These are phyloP conservation scores for Blastobotrys arbuscula DNA, from an alignment of 1,139 yeast genomes.

Conservation along the genomic window DNA sequence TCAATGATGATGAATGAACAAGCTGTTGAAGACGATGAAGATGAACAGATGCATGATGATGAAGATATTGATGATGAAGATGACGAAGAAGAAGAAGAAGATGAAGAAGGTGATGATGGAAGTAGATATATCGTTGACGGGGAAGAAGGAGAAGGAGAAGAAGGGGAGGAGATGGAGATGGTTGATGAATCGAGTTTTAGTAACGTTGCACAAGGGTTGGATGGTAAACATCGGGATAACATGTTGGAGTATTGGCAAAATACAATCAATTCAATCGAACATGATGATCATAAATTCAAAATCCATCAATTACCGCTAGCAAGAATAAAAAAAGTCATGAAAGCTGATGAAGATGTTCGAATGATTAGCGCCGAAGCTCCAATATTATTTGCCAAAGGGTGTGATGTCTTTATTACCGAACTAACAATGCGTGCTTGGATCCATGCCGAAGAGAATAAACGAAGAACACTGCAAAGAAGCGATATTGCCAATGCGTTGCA, in stretches of 20 bases:
- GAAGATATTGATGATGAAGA: background rate
- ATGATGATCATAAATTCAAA: conserved; percentile 85
- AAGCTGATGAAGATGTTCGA: conserved; percentile 93
- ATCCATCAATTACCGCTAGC: conserved; percentile 93
- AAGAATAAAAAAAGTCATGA: conserved; percentile 92
- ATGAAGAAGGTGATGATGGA: conserved; percentile 1
- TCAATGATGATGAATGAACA: background rate
- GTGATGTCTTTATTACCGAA: conserved; percentile 94
- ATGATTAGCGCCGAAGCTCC: conserved; percentile 99
- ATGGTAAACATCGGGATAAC: conserved; percentile 74
- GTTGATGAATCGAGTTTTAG: conserved; percentile 41
- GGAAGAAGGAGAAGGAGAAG: background rate
- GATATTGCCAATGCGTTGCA: conserved; percentile 95
- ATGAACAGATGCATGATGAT: background rate
- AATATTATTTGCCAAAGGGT: conserved; percentile 91
- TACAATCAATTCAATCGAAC: conserved; percentile 77
- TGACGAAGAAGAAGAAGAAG: conserved; percentile 1
- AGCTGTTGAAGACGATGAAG: background rate
- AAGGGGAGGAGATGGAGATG: background rate
- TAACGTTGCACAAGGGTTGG: conserved; percentile 90
- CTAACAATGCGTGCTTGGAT: conserved; percentile 98
- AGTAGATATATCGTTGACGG: background rate
- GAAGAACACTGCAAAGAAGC: conserved; percentile 87
- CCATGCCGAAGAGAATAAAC: conserved; percentile 92
- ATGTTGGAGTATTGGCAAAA: conserved; percentile 98